Evolutionary conservation across 306 rosid species (phyloP), one percentile per base, ranked within the genome.

Genomic region (Fragaria ananassa): DNA sequence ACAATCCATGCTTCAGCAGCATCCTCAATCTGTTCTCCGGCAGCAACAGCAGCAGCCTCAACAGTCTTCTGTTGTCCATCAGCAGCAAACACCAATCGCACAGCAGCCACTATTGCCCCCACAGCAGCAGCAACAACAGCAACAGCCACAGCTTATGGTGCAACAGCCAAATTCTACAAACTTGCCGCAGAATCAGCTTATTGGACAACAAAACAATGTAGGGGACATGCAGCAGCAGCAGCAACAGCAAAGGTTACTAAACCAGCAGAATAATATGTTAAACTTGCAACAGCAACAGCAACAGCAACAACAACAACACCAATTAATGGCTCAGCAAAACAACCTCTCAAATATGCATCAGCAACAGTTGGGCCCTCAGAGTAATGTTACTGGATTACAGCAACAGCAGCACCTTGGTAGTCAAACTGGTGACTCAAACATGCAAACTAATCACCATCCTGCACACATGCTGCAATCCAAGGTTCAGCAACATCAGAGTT

Each of bases 31-130:
- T 80, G 89, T 86, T 84, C 89, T 89, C 31, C 85, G 97, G 83
- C 96, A 87, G 84, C 98, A 84, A 45, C 96, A 87, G 70, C 96
- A 87, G 68, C 98, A 89, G 76, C 87, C 89, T 71, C 97, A 86
- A 79, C 96, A 86, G 81, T 54, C 82, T 58, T 74, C 95, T 78
- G 80, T 63, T 79, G 77, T 81, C 72, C 90, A 91, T 82, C 97
- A 88, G 77, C 97, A 88, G 83, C 90, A 85, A 84, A 77, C 91
- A 75, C 35, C 89, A 72, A 71, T 85, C 84, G 50, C 85, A 56
- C 98, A 87, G 79, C 97, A 85, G 78, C 39, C 87, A 75, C 85
- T 80, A 57, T 63, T 88, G 80, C 78, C 91, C 66, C 67, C 78
- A 46, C 97, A 91, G 42, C 91, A 89, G 79, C 97, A 89, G 64